phyloP scores from a whole-genome alignment of 805 yeast species.

The Schwanniomyces vanrijiae region DNA sequence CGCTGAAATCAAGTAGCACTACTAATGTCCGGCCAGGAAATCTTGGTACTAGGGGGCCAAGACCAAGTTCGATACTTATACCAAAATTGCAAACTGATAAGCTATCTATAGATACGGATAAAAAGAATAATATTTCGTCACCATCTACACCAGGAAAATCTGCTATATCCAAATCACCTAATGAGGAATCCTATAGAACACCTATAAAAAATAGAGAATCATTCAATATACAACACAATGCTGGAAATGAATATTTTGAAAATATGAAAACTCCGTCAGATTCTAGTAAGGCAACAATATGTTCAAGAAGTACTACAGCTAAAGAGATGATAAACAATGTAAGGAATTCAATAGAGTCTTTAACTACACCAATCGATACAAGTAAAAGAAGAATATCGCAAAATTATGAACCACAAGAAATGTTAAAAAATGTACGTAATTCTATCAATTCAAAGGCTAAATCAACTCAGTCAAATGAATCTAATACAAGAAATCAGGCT shows the following conservation, averaged over 20 bases:
- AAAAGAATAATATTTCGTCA: background rate
- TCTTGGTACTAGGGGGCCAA: background rate
- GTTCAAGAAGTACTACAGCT: slow-evolving; percentile 9
- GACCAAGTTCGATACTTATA: background rate
- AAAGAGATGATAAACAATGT: slow-evolving; percentile 25
- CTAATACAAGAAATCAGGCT: slow-evolving; percentile 16
- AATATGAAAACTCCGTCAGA: background rate
- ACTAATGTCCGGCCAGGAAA: background rate
- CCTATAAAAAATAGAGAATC: background rate
- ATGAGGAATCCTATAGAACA: background rate
- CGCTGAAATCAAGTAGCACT: background rate
- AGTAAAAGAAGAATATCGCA: slow-evolving; percentile 13
- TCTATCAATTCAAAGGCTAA: slow-evolving; percentile 31
- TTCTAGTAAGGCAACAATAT: background rate
- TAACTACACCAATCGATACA: slow-evolving; percentile 10
- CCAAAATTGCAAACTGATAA: background rate
- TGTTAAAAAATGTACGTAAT: slow-evolving; percentile 28
- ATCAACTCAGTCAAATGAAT: slow-evolving; percentile 12
- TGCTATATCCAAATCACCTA: background rate
- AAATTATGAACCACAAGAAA: slow-evolving; percentile 25
- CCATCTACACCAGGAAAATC: background rate
- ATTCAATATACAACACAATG: background rate
- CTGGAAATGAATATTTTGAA: background rate
- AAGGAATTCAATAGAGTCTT: slow-evolving; percentile 24
- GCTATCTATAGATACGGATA: background rate